These are phyloP conservation scores for Avena atlantica DNA, from an alignment of 176 grass and related monocot species.

Conservation along the genomic window DNA sequence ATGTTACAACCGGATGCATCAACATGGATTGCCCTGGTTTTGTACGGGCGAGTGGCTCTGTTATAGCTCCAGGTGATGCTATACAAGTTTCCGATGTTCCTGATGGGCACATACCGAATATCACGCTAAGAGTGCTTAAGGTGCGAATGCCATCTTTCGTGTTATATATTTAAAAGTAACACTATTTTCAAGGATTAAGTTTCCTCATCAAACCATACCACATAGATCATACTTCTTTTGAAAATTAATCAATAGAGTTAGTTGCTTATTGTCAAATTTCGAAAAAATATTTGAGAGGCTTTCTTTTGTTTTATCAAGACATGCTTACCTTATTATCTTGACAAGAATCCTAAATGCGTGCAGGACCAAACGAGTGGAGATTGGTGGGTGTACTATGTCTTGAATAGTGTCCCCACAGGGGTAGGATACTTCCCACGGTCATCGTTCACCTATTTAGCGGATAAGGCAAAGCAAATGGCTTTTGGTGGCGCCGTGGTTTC, in stretches of 20 bases:
- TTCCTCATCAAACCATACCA: neutral
- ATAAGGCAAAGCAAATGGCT: neutral
- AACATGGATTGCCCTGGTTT: slow-evolving; percentile 33
- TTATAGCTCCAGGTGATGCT: neutral
- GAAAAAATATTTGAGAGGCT: too few species aligned
- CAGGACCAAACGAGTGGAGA: neutral
- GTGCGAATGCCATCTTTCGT: neutral
- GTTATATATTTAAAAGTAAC: too few species aligned
- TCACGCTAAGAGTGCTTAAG: slow-evolving; percentile 14
- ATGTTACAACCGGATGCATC: neutral
- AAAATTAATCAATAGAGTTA: too few species aligned
- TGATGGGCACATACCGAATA: neutral
- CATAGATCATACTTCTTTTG: neutral
- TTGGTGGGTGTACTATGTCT: neutral
- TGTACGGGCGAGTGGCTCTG: neutral
- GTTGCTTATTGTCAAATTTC: too few species aligned
- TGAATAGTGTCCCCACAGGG: neutral
- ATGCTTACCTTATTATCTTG: too few species aligned
- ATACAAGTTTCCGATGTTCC: neutral
- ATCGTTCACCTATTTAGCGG: neutral
- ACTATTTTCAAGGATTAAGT: neutral
- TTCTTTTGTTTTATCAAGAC: too few species aligned
- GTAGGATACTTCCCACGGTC: neutral
- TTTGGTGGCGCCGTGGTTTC: neutral
- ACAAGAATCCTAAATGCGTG: too few species aligned